Conservation (phyloP, 2,329 filamentous ascomycete species). For the Diaporthe eres region DNA sequence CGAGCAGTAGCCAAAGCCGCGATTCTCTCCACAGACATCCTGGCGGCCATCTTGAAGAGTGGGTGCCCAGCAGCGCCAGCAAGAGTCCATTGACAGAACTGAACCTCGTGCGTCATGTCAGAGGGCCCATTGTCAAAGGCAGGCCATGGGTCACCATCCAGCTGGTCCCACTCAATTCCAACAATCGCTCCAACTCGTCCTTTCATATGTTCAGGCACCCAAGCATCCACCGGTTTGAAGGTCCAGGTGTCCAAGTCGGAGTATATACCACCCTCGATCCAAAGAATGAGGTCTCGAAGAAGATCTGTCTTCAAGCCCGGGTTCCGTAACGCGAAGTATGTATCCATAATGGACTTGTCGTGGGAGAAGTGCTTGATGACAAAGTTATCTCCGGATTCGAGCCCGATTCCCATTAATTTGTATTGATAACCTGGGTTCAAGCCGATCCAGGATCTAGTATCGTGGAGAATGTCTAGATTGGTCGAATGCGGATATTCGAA, state of each 20-base stretch:
- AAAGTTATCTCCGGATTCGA: conserved; percentile 47
- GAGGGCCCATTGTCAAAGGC: not conserved
- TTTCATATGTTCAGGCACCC: conserved; percentile 45
- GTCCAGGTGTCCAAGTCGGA: conserved; percentile 73
- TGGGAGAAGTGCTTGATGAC: conserved; percentile 45
- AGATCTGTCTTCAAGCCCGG: conserved; percentile 51
- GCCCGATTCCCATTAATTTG: conserved; percentile 46
- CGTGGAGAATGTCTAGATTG: conserved; percentile 42
- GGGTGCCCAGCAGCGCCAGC: conserved; percentile 51
- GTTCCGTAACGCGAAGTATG: conserved; percentile 46
- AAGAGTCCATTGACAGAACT: conserved; percentile 55
- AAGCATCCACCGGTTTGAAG: conserved; percentile 61
- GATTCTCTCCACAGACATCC: conserved; percentile 45
- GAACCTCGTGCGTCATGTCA: conserved; percentile 49
- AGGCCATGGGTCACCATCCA: conserved; percentile 46
- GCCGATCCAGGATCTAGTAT: conserved; percentile 47
- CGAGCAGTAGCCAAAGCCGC: not conserved
- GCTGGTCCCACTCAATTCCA: conserved; percentile 52
- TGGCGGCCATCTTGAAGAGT: conserved; percentile 48
- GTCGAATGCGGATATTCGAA: not conserved
- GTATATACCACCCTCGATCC: conserved; percentile 60
- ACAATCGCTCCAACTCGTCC: conserved; percentile 47
- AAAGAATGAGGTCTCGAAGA: conserved; percentile 49
- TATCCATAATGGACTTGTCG: conserved; percentile 42
- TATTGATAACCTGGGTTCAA: conserved; percentile 47